phyloP scores from a whole-genome alignment of 192 early-diverging fungal species.

The Entomortierella chlamydospora region DNA sequence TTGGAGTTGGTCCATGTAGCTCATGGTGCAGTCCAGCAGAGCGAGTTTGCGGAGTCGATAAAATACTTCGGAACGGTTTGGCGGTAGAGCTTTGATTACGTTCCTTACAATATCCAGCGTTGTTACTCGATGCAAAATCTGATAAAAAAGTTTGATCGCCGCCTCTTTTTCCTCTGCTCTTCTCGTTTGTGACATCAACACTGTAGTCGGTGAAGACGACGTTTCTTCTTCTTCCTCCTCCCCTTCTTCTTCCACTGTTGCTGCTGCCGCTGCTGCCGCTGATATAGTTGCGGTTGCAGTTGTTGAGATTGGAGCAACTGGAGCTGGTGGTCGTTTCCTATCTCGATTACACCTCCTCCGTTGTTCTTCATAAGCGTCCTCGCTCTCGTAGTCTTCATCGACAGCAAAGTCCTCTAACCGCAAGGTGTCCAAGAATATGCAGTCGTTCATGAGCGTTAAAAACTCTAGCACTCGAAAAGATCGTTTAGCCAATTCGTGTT shows the following conservation, averaged over 20 bases:
- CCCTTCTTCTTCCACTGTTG: not conserved
- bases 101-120: not conserved
- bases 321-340: not conserved
- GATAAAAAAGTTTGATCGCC: constrained; percentile 9
- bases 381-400: not conserved
- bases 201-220: not conserved
- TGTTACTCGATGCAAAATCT: constrained; percentile 11
- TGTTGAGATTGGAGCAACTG: not conserved
- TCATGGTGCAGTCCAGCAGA: constrained; percentile 6
- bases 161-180: not conserved
- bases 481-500: not conserved
- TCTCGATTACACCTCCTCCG: not conserved
- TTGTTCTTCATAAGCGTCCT: not conserved
- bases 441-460: not conserved
- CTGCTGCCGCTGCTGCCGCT: not conserved
- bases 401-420: constrained; percentile 14
- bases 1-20: constrained; percentile 11
- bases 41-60: constrained; percentile 12
- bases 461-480: not conserved
- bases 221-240: not conserved
- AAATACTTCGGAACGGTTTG: constrained; percentile 10
- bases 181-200: not conserved
- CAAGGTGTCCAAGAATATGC: not conserved
- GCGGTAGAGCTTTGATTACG: not conserved
- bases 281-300: not conserved